Percentiles rank a stretch among this genome's conserved stretches.
Evolutionary conservation across 75 land plant genomes (phyloP).

Genomic region (Larix kaempferi): DNA sequence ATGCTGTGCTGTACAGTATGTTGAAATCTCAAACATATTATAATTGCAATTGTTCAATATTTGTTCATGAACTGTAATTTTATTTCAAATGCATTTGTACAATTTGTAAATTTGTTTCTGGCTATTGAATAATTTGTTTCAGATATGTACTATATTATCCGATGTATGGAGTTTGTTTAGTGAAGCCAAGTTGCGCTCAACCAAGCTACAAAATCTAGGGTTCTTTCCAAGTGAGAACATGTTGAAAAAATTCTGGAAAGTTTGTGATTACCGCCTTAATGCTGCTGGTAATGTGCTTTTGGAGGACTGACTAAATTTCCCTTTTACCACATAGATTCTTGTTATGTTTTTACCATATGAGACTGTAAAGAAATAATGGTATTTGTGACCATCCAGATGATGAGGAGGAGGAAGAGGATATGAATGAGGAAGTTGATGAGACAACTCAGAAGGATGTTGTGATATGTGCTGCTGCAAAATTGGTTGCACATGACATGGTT

Average conservation of each 20-base stretch:
- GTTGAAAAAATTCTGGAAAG: slow-evolving; percentile 76
- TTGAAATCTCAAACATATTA: not conserved
- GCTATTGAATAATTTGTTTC: not conserved
- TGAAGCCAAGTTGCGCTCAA: slow-evolving; percentile 52
- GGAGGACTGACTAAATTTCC: not conserved
- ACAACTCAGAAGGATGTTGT: slow-evolving; percentile 72
- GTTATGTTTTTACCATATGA: not conserved
- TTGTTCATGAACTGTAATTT: not conserved
- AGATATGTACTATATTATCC: slow-evolving; percentile 76
- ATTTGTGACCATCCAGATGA: slow-evolving; percentile 51
- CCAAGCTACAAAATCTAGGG: slow-evolving; percentile 67
- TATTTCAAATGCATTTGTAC: not conserved
- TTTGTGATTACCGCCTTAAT: slow-evolving; percentile 72
- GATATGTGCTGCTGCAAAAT: slow-evolving; percentile 79
- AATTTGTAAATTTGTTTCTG: not conserved
- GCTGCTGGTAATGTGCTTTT: slow-evolving; percentile 51
- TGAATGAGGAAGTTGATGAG: slow-evolving; percentile 70
- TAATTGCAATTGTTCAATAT: not conserved
- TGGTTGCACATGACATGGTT: slow-evolving; percentile 71
- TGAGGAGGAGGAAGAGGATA: slow-evolving; percentile 72
- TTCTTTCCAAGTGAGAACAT: slow-evolving; percentile 50
- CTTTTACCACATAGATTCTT: slow-evolving; percentile 1
- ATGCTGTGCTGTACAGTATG: slow-evolving; percentile 57
- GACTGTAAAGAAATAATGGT: not conserved
- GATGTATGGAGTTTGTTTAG: slow-evolving; percentile 86